Evolutionary conservation across 768 basidiomycete species (phyloP).

Genomic region (Suillus decipiens): DNA sequence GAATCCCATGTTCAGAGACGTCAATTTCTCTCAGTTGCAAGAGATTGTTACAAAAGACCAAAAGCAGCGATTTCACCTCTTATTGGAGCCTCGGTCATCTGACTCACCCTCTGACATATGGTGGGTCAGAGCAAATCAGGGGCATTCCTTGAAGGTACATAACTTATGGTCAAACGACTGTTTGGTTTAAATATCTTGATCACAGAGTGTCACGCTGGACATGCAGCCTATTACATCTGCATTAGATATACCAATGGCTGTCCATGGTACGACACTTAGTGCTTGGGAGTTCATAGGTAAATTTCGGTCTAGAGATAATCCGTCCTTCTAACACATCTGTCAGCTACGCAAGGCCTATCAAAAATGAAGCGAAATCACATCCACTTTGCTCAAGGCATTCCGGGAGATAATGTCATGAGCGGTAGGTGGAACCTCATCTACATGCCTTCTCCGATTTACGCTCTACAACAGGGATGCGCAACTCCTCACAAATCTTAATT

Average conservation of each 20-base stretch:
- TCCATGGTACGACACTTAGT: constrained; percentile 73
- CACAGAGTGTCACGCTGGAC: constrained; percentile 69
- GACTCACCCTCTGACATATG: constrained; percentile 45
- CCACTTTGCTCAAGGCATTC: constrained; percentile 83
- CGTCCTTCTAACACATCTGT: not conserved
- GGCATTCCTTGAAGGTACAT: constrained; percentile 78
- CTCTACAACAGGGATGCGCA: constrained; percentile 69
- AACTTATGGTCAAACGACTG: not conserved
- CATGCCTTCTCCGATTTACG: not conserved
- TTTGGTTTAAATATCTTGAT: not conserved
- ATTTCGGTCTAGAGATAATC: constrained; percentile 16
- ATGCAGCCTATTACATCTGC: constrained; percentile 57
- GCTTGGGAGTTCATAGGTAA: constrained; percentile 77
- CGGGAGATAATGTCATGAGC: constrained; percentile 67
- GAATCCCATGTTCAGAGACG: constrained; percentile 62
- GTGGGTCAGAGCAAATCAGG: constrained; percentile 92
- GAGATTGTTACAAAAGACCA: constrained; percentile 66
- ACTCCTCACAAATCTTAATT: constrained; percentile 74
- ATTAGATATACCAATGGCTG: constrained; percentile 73
- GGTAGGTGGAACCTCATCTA: constrained; percentile 49
- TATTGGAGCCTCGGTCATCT: constrained; percentile 48
- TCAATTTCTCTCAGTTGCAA: constrained; percentile 57
- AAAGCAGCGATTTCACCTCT: constrained; percentile 65
- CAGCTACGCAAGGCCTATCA: constrained; percentile 73
- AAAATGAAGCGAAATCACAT: constrained; percentile 91